Conservation (phyloP, 768 basidiomycete genomes). For the Phanerochaete sordida region DNA sequence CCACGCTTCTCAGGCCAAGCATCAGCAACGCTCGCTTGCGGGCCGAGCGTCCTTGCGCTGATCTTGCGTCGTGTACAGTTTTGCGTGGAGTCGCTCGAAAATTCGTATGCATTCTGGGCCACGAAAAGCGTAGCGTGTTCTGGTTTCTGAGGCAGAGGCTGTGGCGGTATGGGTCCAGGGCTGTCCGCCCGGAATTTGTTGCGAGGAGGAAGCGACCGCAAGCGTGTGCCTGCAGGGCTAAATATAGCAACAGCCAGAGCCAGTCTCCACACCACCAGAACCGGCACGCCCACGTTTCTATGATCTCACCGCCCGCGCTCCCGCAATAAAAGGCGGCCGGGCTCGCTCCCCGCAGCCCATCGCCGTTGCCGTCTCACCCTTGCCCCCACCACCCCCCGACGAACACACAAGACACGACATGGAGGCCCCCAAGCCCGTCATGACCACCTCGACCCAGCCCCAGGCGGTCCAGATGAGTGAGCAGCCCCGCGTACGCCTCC, state of each 20-base stretch:
- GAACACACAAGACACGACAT: constrained; percentile 16
- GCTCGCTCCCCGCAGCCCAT: neutral
- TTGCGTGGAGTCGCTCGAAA: too few species aligned
- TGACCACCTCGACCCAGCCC: constrained; percentile 48
- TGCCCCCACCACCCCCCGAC: neutral
- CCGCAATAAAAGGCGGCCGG: constrained; percentile 3
- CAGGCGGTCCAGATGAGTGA: constrained; percentile 62
- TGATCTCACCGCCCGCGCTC: neutral
- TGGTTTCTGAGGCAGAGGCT: too few species aligned
- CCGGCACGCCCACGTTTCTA: neutral
- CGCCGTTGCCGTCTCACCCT: neutral
- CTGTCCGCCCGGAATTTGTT: too few species aligned
- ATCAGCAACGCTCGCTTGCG: too few species aligned
- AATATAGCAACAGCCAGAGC: neutral
- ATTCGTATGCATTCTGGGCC: too few species aligned
- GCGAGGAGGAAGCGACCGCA: neutral
- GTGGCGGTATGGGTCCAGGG: too few species aligned
- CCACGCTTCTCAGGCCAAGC: too few species aligned
- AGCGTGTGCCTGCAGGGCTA: neutral
- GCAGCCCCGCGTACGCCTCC: constrained; percentile 21
- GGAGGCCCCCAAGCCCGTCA: constrained; percentile 28
- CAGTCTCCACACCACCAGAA: neutral
- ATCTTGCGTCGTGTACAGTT: too few species aligned
- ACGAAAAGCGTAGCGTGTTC: too few species aligned
- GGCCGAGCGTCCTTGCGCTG: too few species aligned